Base-by-base conservation (phyloP, 257 asterid genomes). In the Anisodus acutangulus region DNA sequence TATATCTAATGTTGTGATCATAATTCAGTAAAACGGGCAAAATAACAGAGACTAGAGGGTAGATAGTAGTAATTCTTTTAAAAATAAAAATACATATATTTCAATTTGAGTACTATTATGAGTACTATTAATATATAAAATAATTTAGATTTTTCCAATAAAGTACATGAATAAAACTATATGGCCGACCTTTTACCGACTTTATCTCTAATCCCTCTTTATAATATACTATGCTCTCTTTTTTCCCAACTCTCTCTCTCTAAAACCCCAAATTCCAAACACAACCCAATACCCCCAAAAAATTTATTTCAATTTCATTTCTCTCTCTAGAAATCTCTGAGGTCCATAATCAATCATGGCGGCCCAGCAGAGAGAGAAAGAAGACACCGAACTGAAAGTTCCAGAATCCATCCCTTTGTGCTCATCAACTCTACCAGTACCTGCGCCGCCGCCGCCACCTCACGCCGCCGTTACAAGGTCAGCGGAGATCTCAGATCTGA, bases 281-380 rank as follows among this genome's bases (percentile, higher is more conserved):
- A 74, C 54, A 19, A 17, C 79, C 79, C 79, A 70, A 71, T 16
- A 5, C 37, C 63, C 63, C 80, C 19, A 13, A 12, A 26, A 3
- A 22, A 17, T 10, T n/a, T n/a, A 43, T n/a, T 68, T 43, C 49
- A 67, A 47, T n/a, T 31, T n/a, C 3, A 67, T 39, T 64, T 45
- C 69, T 76, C 55, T 17, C 81, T 58, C 51, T 17, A 19, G 17
- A 76, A 60, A 19, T 9, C 31, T 8, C 7, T 47, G 35, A 31
- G 35, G 2, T 31, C 35, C 35, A 31, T 31, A 31, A 31, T 31
- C 57, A 26, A 54, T 15, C 12, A 94, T 94, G 98, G 96, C 98
- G 86, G 96, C 98, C 82, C 98, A 91, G 86, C 93, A 85, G 85
- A 91, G 97, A 47, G 96, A 88, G 87, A 91, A 92, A 17, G 97